A percentile compares a stretch with the other conserved stretches of the same genome.
These are phyloP conservation scores for Dillenia turbinata DNA, from an alignment of 164 flowering plant species.

Conservation along the genomic window DNA sequence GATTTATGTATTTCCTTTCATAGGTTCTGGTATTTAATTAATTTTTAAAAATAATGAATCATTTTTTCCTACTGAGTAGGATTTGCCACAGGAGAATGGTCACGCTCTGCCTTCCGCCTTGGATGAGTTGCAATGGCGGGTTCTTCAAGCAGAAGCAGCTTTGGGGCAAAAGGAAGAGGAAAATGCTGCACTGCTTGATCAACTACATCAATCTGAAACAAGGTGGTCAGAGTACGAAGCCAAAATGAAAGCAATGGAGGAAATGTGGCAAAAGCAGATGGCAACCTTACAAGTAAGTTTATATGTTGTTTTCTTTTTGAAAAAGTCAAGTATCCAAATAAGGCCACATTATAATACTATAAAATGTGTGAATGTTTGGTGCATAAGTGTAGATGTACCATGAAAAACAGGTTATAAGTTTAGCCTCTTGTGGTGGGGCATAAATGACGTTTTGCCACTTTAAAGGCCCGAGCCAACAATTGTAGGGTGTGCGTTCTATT, in stretches of 20 bases:
- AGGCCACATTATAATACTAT: background rate
- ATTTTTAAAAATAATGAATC: too few species aligned
- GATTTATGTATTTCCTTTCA: too few species aligned
- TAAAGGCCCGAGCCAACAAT: too few species aligned
- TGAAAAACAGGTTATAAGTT: too few species aligned
- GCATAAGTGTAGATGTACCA: too few species aligned
- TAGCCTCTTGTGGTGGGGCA: too few species aligned
- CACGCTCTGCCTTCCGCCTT: constrained; percentile 30
- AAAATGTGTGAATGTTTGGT: too few species aligned
- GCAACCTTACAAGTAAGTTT: constrained; percentile 67
- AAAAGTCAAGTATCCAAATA: background rate
- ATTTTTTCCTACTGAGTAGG: constrained; percentile 25
- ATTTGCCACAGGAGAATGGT: constrained; percentile 31
- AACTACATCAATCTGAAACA: constrained; percentile 46
- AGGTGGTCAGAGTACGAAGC: constrained; percentile 76
- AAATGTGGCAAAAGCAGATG: constrained; percentile 82
- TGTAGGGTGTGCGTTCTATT: too few species aligned
- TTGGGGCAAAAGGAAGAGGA: constrained; percentile 68
- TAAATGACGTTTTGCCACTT: too few species aligned
- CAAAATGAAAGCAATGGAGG: constrained; percentile 85
- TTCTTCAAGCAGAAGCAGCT: constrained; percentile 60
- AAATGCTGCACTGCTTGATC: constrained; percentile 54
- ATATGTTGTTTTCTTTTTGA: background rate
- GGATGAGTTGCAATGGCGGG: constrained; percentile 55
- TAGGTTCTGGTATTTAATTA: too few species aligned